Conservation (phyloP, 306 rosid species). For the Carpinus fangiana region DNA sequence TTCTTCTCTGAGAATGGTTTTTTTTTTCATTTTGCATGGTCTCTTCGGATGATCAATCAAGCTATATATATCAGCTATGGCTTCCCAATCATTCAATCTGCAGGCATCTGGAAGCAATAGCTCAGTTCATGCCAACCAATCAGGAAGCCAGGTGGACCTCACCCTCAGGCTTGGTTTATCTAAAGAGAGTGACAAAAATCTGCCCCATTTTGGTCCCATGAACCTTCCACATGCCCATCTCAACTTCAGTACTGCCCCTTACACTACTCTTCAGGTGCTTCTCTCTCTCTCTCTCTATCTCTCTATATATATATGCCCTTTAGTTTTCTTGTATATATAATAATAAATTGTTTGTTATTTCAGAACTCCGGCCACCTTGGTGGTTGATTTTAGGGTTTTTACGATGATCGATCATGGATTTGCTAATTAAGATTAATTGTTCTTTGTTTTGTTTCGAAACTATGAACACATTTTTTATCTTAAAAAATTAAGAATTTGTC, state of each 20-base stretch:
- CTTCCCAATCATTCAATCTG: neutral
- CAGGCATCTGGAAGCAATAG: neutral
- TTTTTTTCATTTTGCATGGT: neutral
- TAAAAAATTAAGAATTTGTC: too few species aligned
- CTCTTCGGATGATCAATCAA: too few species aligned
- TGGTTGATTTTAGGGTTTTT: too few species aligned
- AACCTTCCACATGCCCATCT: neutral
- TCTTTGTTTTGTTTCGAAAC: too few species aligned
- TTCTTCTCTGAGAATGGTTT: neutral
- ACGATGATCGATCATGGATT: too few species aligned
- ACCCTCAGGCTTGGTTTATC: constrained; percentile 11
- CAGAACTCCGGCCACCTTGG: too few species aligned
- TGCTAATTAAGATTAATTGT: too few species aligned
- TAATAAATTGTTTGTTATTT: too few species aligned
- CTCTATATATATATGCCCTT: too few species aligned
- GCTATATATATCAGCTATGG: neutral
- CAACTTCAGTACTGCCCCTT: neutral
- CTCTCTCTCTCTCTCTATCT: neutral
- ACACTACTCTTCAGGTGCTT: neutral
- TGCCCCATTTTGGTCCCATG: neutral
- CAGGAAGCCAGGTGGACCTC: constrained; percentile 3
- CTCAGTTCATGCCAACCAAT: neutral
- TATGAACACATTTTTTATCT: too few species aligned
- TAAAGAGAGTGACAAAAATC: neutral
- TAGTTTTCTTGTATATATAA: too few species aligned